Percentiles rank a stretch among this genome's conserved stretches.
phyloP scores from a whole-genome alignment of 2,329 filamentous ascomycete genomes.

The Neonectria faginata region DNA sequence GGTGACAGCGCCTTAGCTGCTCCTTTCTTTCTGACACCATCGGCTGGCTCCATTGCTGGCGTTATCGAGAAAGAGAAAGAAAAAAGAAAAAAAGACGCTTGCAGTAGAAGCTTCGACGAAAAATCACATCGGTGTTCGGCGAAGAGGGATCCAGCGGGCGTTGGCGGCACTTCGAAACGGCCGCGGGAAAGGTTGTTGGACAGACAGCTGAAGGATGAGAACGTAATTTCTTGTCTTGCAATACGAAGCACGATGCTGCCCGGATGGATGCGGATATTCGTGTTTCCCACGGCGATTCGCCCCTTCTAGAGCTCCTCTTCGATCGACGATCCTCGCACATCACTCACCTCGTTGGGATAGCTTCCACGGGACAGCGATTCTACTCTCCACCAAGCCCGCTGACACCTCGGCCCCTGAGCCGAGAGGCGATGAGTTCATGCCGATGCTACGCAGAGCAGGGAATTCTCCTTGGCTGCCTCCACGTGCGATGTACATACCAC shows the following conservation, averaged over 20 bases:
- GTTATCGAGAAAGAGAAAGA: background rate
- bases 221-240: background rate
- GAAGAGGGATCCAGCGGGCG: background rate
- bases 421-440: background rate
- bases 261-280: background rate
- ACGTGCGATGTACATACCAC: background rate
- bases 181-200: background rate
- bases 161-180: background rate
- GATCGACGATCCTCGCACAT: conserved; percentile 8
- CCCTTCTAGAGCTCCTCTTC: background rate
- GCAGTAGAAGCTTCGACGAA: background rate
- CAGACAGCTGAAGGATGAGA: background rate
- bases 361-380: background rate
- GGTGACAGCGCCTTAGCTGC: background rate
- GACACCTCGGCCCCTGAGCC: background rate
- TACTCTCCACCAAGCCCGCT: background rate
- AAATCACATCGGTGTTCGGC: background rate
- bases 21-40: background rate
- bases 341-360: background rate
- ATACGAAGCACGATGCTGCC: background rate
- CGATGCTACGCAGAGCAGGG: background rate
- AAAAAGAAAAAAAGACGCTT: background rate
- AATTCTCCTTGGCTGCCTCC: background rate
- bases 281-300: background rate
- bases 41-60: background rate